Evolutionary conservation across 805 yeast species (phyloP).

Genomic region (Kazachstania kunashirensis): DNA sequence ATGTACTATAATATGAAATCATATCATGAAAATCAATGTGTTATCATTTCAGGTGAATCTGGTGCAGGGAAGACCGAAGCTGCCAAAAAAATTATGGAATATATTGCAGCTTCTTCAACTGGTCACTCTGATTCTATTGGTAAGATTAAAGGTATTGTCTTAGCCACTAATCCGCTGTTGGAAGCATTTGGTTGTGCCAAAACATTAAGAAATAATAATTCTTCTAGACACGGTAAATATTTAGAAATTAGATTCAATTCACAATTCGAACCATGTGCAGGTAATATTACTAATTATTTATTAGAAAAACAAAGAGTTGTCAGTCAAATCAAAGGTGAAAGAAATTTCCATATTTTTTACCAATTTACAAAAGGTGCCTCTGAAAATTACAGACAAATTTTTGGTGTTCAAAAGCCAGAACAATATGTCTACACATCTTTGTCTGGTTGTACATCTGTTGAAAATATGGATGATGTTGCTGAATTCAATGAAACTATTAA

Average conservation of each 20-base stretch:
- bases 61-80: conserved; percentile 99
- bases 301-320: conserved; percentile 95
- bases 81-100: conserved; percentile 96
- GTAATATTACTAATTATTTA: conserved; percentile 89
- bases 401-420: conserved; percentile 91
- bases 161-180: conserved; percentile 95
- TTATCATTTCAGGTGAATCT: conserved; percentile 92
- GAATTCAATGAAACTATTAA: conserved; percentile 74
- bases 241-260: conserved; percentile 80
- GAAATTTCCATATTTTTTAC: conserved; percentile 95
- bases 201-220: conserved; percentile 93
- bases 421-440: conserved; percentile 82
- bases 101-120: conserved; percentile 71
- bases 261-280: conserved; percentile 82
- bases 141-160: conserved; percentile 90
- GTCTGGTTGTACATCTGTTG: conserved; percentile 77
- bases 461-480: conserved; percentile 70
- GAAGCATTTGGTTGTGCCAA: conserved; percentile 99
- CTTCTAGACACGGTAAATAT: conserved; percentile 95
- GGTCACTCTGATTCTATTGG: conserved; percentile 61
- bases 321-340: conserved; percentile 82
- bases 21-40: conserved; percentile 91
- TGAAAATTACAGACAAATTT: conserved; percentile 68
- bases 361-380: conserved; percentile 90
- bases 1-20: conserved; percentile 94